Conservation (phyloP, 352 stramenopile genomes). For the Phytophthora brassicae region DNA sequence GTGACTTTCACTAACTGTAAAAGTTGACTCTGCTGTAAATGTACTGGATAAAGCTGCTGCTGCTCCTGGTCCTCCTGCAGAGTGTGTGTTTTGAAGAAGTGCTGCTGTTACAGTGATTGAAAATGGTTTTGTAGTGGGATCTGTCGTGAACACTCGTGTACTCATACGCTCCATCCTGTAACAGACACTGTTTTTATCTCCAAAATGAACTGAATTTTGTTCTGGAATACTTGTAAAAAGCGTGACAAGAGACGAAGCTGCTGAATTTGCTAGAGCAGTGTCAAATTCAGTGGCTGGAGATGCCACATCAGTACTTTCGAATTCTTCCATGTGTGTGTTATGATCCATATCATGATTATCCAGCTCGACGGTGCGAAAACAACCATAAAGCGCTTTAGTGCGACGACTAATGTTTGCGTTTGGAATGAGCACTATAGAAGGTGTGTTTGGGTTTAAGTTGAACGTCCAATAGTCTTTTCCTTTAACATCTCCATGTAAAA, state of each 20-base stretch:
- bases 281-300: not conserved
- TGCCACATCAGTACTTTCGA: not conserved
- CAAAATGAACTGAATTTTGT: constrained; percentile 23
- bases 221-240: constrained; percentile 50
- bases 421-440: constrained; percentile 45
- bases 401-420: constrained; percentile 40
- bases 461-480: constrained; percentile 55
- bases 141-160: constrained; percentile 40
- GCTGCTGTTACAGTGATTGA: constrained; percentile 43
- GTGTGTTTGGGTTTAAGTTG: constrained; percentile 23
- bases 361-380: constrained; percentile 30
- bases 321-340: constrained; percentile 8
- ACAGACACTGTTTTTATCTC: constrained; percentile 28
- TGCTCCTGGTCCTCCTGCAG: constrained; percentile 35
- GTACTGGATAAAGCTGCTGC: constrained; percentile 28
- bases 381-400: constrained; percentile 44
- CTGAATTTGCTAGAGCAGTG: not conserved
- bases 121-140: constrained; percentile 34
- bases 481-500: constrained; percentile 45
- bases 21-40: constrained; percentile 17
- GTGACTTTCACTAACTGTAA: constrained; percentile 17
- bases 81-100: constrained; percentile 42
- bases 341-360: constrained; percentile 17
- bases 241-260: constrained; percentile 29
- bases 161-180: constrained; percentile 46